Evolutionary conservation across 257 asterid species (phyloP).

Genomic region (Pogostemon cablin): DNA sequence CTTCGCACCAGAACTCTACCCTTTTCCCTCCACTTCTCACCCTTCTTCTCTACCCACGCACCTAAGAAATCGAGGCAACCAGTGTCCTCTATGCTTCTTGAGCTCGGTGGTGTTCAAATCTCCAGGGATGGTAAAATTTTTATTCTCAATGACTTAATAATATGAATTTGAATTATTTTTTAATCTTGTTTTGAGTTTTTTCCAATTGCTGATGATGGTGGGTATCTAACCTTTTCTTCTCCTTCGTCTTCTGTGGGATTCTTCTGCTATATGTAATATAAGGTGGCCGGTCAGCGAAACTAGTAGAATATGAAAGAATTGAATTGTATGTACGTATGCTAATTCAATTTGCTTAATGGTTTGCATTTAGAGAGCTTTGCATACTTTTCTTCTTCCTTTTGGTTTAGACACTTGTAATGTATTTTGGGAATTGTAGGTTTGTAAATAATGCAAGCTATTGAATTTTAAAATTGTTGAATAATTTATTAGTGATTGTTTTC

Average conservation of each 20-base stretch:
- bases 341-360: too few relatives aligned
- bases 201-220: neutral
- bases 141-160: neutral
- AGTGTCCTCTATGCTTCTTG: constrained; percentile 54
- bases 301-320: neutral
- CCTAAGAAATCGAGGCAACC: constrained; percentile 49
- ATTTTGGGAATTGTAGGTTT: neutral
- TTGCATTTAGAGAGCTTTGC: neutral
- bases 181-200: neutral
- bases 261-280: too few relatives aligned
- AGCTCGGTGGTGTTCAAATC: constrained; percentile 67
- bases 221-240: neutral
- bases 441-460: neutral
- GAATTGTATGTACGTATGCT: neutral
- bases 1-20: constrained; percentile 41
- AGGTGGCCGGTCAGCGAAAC: too few relatives aligned
- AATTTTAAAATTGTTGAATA: neutral
- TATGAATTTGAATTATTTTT: neutral
- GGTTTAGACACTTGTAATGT: neutral
- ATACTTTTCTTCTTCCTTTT: constrained; percentile 1
- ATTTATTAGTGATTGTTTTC: constrained; percentile 15
- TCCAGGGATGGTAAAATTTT: constrained; percentile 45
- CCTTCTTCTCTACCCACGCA: constrained; percentile 40
- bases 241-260: too few relatives aligned
- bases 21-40: constrained; percentile 40